Conservation (phyloP, 768 basidiomycete species). For the Hypsizygus marmoreus region DNA sequence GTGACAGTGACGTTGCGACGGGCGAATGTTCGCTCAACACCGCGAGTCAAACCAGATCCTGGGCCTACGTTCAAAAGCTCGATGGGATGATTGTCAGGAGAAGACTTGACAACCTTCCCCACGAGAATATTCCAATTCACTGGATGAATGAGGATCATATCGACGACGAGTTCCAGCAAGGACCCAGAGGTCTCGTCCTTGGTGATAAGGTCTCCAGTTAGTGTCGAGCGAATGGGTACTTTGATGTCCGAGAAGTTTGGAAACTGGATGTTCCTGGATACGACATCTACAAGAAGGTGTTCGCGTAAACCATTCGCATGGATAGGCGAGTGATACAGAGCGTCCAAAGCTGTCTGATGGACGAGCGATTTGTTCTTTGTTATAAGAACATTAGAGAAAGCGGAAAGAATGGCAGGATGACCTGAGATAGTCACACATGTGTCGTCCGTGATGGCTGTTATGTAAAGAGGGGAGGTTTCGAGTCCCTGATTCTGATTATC, state of each 20-base stretch:
- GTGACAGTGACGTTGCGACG: conserved; percentile 15
- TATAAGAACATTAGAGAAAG: conserved; percentile 42
- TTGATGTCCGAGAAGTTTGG: conserved; percentile 48
- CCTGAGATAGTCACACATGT: conserved; percentile 59
- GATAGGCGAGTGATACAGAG: conserved; percentile 53
- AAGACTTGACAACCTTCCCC: conserved; percentile 24
- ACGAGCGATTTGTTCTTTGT: conserved; percentile 28
- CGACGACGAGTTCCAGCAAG: conserved; percentile 45
- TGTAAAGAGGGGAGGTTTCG: conserved; percentile 32
- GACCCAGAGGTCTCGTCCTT: conserved; percentile 22
- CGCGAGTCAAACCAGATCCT: conserved; percentile 39
- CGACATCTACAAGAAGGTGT: conserved; percentile 46
- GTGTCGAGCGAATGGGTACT: conserved; percentile 49
- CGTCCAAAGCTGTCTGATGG: conserved; percentile 46
- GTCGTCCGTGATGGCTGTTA: conserved; percentile 54
- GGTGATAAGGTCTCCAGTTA: conserved; percentile 39
- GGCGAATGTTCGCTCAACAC: conserved; percentile 37
- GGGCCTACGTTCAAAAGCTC: conserved; percentile 53
- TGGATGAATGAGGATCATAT: conserved; percentile 51
- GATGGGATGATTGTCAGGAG: conserved; percentile 25
- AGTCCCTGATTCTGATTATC: conserved; percentile 12
- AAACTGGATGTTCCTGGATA: conserved; percentile 47
- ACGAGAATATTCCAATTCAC: conserved; percentile 55
- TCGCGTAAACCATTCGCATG: conserved; percentile 34
- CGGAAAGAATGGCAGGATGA: conserved; percentile 47